Evolutionary conservation across 192 early-diverging fungal species (phyloP).

Genomic region (Entophlyctis luteolus): DNA sequence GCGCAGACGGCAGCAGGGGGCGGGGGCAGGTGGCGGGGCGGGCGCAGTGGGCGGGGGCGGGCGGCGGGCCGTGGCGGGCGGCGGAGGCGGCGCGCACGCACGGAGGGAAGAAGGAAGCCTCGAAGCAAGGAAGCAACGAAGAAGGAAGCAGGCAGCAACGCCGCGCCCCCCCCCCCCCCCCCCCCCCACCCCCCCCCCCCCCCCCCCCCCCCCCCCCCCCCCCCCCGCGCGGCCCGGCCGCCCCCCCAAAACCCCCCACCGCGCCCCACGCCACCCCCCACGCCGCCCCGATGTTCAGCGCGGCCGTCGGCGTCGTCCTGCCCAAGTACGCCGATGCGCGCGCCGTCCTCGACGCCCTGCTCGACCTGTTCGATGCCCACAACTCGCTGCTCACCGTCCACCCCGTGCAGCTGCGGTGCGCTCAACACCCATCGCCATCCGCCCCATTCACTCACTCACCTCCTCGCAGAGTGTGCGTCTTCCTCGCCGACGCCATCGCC

Average conservation of each 20-base stretch:
- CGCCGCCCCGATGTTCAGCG: conserved; percentile 39
- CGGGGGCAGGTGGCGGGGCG: neutral
- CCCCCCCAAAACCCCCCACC: too few relatives aligned
- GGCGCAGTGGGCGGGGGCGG: neutral
- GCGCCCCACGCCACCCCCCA: too few relatives aligned
- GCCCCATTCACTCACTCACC: neutral
- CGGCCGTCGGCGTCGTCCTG: neutral
- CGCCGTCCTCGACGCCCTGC: neutral
- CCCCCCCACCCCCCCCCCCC: neutral
- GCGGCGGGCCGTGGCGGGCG: neutral
- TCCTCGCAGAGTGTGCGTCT: conserved; percentile 38
- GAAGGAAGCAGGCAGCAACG: neutral
- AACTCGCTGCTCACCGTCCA: conserved; percentile 10
- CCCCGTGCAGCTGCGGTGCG: conserved; percentile 42
- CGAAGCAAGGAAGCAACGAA: neutral
- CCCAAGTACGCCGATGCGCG: neutral
- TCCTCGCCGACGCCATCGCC: conserved; percentile 37
- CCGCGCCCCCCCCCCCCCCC: neutral
- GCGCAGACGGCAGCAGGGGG: neutral
- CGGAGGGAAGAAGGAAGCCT: neutral
- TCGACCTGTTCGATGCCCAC: conserved; percentile 2
- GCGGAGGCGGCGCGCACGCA: neutral
- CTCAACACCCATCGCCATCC: neutral
- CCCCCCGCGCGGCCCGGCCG: neutral
- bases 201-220: neutral